A percentile compares a stretch with the other conserved stretches of the same genome.
Conservation (phyloP, 2,329 filamentous ascomycete species). For the Rhytidhysteron rufulum region DNA sequence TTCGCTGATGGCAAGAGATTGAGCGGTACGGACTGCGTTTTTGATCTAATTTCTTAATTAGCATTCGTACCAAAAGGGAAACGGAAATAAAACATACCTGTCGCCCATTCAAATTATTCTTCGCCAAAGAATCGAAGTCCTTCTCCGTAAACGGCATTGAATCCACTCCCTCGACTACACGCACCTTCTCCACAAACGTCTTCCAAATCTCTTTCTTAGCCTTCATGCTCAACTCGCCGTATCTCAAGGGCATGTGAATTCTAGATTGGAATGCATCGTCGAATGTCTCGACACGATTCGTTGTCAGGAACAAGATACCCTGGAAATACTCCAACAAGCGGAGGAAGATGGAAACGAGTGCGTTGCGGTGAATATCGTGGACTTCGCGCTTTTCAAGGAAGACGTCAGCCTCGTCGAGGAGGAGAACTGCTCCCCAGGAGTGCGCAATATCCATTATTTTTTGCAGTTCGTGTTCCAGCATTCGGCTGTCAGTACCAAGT, state of each 20-base stretch:
- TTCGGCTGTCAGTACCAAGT: constrained; percentile 68
- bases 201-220: constrained; percentile 79
- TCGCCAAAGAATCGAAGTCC: constrained; percentile 64
- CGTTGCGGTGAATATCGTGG: constrained; percentile 80
- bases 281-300: constrained; percentile 82
- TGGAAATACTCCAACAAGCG: constrained; percentile 88
- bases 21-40: constrained; percentile 78
- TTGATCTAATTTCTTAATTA: constrained; percentile 66
- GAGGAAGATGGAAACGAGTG: constrained; percentile 82
- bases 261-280: constrained; percentile 87
- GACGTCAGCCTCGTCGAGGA: constrained; percentile 69
- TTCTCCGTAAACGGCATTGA: constrained; percentile 59
- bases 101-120: constrained; percentile 65
- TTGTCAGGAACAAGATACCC: constrained; percentile 85
- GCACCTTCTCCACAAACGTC: constrained; percentile 74
- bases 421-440: constrained; percentile 77
- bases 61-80: constrained; percentile 4
- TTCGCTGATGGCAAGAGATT: constrained; percentile 77
- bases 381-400: constrained; percentile 73
- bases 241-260: constrained; percentile 80
- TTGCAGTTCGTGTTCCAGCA: constrained; percentile 72
- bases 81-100: constrained; percentile 46
- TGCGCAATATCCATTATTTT: constrained; percentile 84
- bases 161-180: constrained; percentile 32
- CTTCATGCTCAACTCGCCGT: constrained; percentile 67